phyloP scores from a whole-genome alignment of 2,329 filamentous ascomycete genomes.

The Penicillium sp. region DNA sequence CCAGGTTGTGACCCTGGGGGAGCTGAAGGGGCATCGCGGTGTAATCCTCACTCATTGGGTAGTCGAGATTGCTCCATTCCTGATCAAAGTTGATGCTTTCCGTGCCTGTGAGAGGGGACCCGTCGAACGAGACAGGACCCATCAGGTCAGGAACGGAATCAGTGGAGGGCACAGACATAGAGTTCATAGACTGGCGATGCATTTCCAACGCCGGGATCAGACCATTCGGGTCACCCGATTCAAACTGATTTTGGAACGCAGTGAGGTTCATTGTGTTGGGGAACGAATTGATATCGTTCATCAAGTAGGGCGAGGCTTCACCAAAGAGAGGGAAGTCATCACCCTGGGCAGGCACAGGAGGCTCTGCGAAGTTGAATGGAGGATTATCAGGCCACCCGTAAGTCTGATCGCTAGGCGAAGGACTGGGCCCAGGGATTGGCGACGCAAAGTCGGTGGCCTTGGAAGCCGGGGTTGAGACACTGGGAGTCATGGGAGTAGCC shows the following conservation, averaged over 20 bases:
- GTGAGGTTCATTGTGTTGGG: conserved; percentile 27
- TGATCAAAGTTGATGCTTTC: conserved; percentile 25
- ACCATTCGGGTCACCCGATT: conserved; percentile 29
- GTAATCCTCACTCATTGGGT: conserved; percentile 26
- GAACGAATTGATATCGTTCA: conserved; percentile 22
- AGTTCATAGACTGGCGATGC: conserved; percentile 28
- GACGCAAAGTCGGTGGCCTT: conserved; percentile 59
- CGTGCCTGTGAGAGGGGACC: conserved; percentile 25
- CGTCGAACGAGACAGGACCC: conserved; percentile 20
- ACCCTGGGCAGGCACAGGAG: conserved; percentile 18
- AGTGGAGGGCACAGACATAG: conserved; percentile 22
- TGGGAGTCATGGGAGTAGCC: conserved; percentile 62
- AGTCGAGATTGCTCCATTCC: conserved; percentile 28
- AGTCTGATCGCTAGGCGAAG: conserved; percentile 27
- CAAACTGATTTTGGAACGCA: conserved; percentile 32
- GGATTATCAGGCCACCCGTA: conserved; percentile 17
- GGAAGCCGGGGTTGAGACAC: conserved; percentile 64
- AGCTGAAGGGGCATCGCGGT: conserved; percentile 26
- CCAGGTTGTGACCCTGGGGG: conserved; percentile 8
- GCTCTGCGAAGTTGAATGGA: conserved; percentile 32
- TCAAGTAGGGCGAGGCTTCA: conserved; percentile 22
- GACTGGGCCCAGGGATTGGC: conserved; percentile 32
- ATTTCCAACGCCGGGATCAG: conserved; percentile 28
- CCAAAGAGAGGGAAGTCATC: conserved; percentile 32
- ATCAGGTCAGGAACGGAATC: conserved; percentile 26